Conservation (phyloP, 768 basidiomycete genomes). For the Panaeolus cyanescens region DNA sequence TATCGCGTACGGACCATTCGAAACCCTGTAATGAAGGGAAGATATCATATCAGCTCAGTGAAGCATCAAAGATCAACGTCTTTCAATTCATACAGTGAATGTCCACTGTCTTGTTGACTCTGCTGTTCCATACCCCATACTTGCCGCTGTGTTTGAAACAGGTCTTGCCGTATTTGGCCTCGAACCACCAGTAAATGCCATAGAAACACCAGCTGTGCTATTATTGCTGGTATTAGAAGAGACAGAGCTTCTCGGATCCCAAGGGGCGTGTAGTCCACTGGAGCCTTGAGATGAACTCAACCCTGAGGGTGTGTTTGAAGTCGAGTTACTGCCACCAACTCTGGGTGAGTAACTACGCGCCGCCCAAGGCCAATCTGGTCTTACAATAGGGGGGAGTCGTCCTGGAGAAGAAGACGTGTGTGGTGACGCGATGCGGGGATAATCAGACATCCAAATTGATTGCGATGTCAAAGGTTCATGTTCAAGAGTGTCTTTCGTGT, state of each 20-base stretch:
- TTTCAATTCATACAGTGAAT: constrained; percentile 48
- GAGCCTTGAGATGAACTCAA: constrained; percentile 24
- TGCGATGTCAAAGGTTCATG: constrained; percentile 1
- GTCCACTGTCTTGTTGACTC: constrained; percentile 64
- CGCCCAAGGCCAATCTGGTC: constrained; percentile 65
- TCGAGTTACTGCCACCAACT: constrained; percentile 10
- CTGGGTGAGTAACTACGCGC: constrained; percentile 33
- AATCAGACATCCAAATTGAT: constrained; percentile 36
- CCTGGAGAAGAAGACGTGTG: constrained; percentile 47
- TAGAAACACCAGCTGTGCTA: not conserved
- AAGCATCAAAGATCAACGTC: not conserved
- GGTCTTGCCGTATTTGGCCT: constrained; percentile 15
- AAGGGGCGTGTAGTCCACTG: constrained; percentile 22
- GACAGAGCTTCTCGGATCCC: constrained; percentile 31
- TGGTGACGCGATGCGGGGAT: constrained; percentile 34
- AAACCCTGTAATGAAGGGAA: constrained; percentile 50
- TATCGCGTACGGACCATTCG: constrained; percentile 68
- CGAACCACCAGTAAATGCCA: not conserved
- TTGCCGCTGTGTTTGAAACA: constrained; percentile 17
- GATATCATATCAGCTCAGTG: constrained; percentile 1
- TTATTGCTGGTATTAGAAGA: constrained; percentile 25
- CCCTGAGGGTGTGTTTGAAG: not conserved
- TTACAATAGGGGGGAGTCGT: constrained; percentile 47
- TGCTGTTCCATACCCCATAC: constrained; percentile 34
- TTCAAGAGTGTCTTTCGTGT: not conserved